phyloP scores from a whole-genome alignment of 768 basidiomycete species.

The Rhizopogon roseolus region DNA sequence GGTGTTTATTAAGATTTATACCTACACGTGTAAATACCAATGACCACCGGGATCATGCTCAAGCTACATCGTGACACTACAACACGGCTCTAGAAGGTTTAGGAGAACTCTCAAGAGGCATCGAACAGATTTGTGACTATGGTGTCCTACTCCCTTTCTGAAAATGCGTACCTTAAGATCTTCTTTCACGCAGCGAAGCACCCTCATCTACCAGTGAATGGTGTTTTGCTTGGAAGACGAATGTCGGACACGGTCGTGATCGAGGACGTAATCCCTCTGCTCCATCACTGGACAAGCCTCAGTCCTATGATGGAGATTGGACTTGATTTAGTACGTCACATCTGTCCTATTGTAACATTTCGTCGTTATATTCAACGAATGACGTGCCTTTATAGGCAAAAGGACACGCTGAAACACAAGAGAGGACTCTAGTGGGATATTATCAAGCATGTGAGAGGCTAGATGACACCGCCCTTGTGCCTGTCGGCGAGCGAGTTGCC shows the following conservation, averaged over 20 bases:
- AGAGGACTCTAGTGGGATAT: constrained; percentile 60
- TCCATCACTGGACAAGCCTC: constrained; percentile 82
- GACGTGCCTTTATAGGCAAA: constrained; percentile 38
- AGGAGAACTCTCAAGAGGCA: neutral
- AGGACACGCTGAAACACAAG: constrained; percentile 51
- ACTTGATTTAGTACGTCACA: constrained; percentile 57
- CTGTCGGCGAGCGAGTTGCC: constrained; percentile 62
- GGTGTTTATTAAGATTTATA: no score
- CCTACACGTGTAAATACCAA: no score
- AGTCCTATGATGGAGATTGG: constrained; percentile 87
- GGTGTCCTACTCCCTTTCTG: constrained; percentile 46
- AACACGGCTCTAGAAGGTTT: neutral
- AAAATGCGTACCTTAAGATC: constrained; percentile 67
- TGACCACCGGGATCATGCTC: no score
- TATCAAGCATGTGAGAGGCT: constrained; percentile 70
- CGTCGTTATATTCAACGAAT: neutral
- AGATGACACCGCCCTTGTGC: constrained; percentile 56
- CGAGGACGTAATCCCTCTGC: constrained; percentile 66
- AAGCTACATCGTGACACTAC: no score
- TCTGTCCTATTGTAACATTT: neutral
- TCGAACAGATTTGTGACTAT: constrained; percentile 9
- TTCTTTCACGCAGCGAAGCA: constrained; percentile 79
- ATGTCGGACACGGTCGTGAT: constrained; percentile 38
- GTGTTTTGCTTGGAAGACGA: constrained; percentile 65
- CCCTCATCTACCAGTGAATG: constrained; percentile 71